Base-by-base conservation (phyloP, 2,329 filamentous ascomycete genomes). In the Uncinocarpus reesii region DNA sequence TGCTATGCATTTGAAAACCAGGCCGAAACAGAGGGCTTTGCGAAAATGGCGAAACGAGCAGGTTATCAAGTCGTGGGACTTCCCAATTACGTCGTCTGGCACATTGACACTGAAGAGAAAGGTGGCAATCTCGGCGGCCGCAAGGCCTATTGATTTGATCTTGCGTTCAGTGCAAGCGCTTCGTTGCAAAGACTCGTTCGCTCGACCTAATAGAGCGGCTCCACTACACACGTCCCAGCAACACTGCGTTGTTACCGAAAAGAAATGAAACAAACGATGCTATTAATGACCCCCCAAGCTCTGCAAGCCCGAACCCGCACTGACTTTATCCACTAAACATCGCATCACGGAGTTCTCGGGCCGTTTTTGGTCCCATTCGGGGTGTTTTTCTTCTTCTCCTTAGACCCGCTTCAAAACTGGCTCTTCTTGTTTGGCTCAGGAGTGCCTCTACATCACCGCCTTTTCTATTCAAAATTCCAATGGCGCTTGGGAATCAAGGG, bases 81-180 rank as follows among this genome's bases (percentile, higher is more conserved):
- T 48, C 92, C 90, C 35, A 98, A 98, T 66, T 98, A 98, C 65
- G 83, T 98, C 43, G 90, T 98, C 51, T 98, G 92, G 92, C 92
- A 98, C 65, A 86, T 95, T 60, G 92, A 98, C 66, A 98, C 92
- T 2, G 80, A 89, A 49, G 92, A 98, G 73, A 95, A 95, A 75
- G 78, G 80, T 28, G 87, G 88, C 28, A 96, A 96, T 50, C 60
- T 69, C 16, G 65, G 65, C 49, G 55, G 57, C 35, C 64, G 64
- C 55, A 66, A 66, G 53, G 65, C 65, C n/a, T 48, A 48, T 43
- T 48, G 18, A 43, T 1, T 2, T 13, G 8, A 11, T 6, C 28
- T 21, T 21, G 13, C 3, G 32, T n/a, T 16, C n/a, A 13, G 15
- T 34, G 41, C 21, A 24, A 13, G 21, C 36, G 8, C 36, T 40